Conservation (phyloP, 805 yeast species). For the Kazachstania psychrophila region DNA sequence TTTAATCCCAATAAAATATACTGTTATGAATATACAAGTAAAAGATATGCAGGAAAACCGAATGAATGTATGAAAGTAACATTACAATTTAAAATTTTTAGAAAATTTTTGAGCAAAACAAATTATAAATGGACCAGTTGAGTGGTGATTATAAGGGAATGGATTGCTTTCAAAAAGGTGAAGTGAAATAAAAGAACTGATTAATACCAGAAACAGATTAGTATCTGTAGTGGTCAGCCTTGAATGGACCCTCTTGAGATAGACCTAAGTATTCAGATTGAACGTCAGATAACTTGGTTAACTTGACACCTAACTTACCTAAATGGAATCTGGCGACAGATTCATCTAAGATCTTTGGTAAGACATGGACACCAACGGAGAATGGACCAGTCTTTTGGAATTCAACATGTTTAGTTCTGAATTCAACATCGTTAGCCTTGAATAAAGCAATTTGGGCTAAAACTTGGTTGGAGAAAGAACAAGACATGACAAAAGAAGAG, state of each 20-base stretch:
- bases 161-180: too few species aligned
- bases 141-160: too few species aligned
- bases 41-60: slow-evolving; percentile 1
- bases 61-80: background rate
- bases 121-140: too few species aligned
- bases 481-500: slow-evolving; percentile 97
- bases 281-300: slow-evolving; percentile 61
- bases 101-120: too few species aligned
- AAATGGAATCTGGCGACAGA: slow-evolving; percentile 96
- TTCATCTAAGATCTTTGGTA: slow-evolving; percentile 98
- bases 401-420: slow-evolving; percentile 77
- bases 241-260: slow-evolving; percentile 91
- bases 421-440: slow-evolving; percentile 74
- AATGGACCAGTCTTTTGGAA: slow-evolving; percentile 89
- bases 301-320: slow-evolving; percentile 84
- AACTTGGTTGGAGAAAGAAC: slow-evolving; percentile 99
- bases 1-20: slow-evolving; percentile 1
- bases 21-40: slow-evolving; percentile 1
- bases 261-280: slow-evolving; percentile 94
- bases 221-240: slow-evolving; percentile 97
- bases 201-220: too few species aligned
- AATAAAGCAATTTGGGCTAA: slow-evolving; percentile 96
- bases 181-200: too few species aligned
- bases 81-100: too few species aligned
- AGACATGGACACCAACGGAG: slow-evolving; percentile 83